Evolutionary conservation across 331 rosid species (phyloP).

Genomic region (Malus hybrid): DNA sequence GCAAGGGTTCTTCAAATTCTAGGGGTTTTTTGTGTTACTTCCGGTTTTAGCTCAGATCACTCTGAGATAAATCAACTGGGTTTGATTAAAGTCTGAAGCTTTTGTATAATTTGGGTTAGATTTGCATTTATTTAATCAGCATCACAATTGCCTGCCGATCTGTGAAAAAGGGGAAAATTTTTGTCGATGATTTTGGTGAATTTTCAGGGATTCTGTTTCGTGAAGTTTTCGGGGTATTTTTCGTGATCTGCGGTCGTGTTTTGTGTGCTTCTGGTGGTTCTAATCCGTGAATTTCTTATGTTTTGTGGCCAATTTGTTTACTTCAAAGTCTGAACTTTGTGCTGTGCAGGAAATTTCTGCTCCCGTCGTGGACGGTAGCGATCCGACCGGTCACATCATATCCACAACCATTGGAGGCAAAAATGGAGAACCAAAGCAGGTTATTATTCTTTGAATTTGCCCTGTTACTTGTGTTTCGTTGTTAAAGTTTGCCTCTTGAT

Average conservation of each 20-base stretch:
- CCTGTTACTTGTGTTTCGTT: background rate
- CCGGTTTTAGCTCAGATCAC: background rate
- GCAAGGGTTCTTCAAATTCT: background rate
- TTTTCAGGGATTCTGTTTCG: background rate
- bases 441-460: constrained; percentile 13
- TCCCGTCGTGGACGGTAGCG: constrained; percentile 71
- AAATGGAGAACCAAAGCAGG: constrained; percentile 98
- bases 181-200: background rate
- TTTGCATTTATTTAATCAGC: background rate
- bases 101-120: background rate
- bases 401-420: constrained; percentile 96
- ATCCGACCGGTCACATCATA: constrained; percentile 90
- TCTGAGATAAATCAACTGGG: background rate
- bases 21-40: background rate
- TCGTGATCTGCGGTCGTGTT: background rate
- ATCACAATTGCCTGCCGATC: background rate
- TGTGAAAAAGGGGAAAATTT: background rate
- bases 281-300: background rate
- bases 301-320: background rate
- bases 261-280: background rate
- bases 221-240: background rate
- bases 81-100: background rate
- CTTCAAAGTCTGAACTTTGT: background rate
- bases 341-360: constrained; percentile 69
- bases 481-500: background rate